Percentiles rank a stretch among this genome's conserved stretches.
Conservation (phyloP, 148 eudicot species). For the Euryodendron excelsum region DNA sequence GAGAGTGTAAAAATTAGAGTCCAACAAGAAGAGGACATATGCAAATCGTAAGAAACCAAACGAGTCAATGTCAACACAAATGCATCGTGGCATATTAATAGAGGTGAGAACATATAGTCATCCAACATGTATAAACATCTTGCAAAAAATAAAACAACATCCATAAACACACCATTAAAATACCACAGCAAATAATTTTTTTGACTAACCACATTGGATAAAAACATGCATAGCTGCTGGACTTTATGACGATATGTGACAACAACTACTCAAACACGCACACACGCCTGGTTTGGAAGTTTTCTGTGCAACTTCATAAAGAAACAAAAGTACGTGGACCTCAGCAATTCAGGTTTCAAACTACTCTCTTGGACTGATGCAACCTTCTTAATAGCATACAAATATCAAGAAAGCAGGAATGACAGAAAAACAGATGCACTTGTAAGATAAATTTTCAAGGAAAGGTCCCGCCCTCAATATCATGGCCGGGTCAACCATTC, state of each 20-base stretch:
- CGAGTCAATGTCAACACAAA: neutral
- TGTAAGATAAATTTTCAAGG: neutral
- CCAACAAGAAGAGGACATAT: neutral
- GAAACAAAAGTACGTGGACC: neutral
- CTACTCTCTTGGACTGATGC: neutral
- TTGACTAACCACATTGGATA: neutral
- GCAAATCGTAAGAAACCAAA: neutral
- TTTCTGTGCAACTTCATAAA: neutral
- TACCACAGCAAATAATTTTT: neutral
- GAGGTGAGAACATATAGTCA: neutral
- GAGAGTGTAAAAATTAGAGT: neutral
- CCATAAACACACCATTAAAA: neutral
- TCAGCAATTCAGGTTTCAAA: neutral
- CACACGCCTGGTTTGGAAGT: neutral
- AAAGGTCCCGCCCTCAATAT: neutral
- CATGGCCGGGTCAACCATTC: neutral
- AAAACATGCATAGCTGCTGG: neutral
- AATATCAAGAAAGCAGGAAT: neutral
- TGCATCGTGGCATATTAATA: neutral
- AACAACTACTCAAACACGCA: neutral
- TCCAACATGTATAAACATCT: too few relatives aligned
- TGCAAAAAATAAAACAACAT: too few relatives aligned
- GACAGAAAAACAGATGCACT: neutral
- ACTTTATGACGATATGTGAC: neutral
- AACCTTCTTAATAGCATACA: neutral